Evolutionary conservation across 805 yeast species (phyloP).

Genomic region (Metschnikowia hibisci): DNA sequence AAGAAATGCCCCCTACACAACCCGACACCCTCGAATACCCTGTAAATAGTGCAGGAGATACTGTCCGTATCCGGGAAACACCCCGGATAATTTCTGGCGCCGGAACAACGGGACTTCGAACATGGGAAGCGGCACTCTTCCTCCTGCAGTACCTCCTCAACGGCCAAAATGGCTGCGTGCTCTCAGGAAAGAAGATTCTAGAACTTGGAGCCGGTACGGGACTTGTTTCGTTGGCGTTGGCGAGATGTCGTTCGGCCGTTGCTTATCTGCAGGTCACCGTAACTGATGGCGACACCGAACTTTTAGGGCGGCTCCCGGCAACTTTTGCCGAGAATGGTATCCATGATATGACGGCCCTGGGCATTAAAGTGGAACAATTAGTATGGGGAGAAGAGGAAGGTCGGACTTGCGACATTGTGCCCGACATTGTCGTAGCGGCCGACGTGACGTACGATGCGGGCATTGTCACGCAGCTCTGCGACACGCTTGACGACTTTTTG

Average conservation of each 20-base stretch:
- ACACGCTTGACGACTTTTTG: slow-evolving; percentile 42
- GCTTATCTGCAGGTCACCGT: slow-evolving; percentile 33
- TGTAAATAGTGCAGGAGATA: slow-evolving; percentile 18
- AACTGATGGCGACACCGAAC: slow-evolving; percentile 65
- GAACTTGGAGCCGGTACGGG: slow-evolving; percentile 95
- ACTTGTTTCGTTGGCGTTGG: slow-evolving; percentile 53
- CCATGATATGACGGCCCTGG: slow-evolving; percentile 7
- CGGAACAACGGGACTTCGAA: slow-evolving; percentile 87
- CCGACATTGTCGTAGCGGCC: slow-evolving; percentile 67
- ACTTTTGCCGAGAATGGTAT: slow-evolving; percentile 46
- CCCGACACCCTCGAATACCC: slow-evolving; percentile 34
- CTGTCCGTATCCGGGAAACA: slow-evolving; percentile 47
- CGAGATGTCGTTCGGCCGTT: slow-evolving; percentile 21
- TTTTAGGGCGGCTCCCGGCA: slow-evolving; percentile 44
- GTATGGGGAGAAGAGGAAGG: slow-evolving; percentile 53
- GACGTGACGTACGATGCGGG: slow-evolving; percentile 82
- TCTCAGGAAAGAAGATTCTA: slow-evolving; percentile 37
- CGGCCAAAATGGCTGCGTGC: slow-evolving; percentile 5
- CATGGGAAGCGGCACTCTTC: slow-evolving; percentile 90
- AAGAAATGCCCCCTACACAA: slow-evolving; percentile 34
- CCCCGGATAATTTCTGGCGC: slow-evolving; percentile 62
- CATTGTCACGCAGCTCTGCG: slow-evolving; percentile 52
- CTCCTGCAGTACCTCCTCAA: slow-evolving; percentile 48
- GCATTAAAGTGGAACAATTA: slow-evolving; percentile 30
- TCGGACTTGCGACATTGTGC: slow-evolving; percentile 15